These are phyloP conservation scores for Lodderomyces orthopsilosis DNA, from an alignment of 1,139 yeast species.

Conservation along the genomic window DNA sequence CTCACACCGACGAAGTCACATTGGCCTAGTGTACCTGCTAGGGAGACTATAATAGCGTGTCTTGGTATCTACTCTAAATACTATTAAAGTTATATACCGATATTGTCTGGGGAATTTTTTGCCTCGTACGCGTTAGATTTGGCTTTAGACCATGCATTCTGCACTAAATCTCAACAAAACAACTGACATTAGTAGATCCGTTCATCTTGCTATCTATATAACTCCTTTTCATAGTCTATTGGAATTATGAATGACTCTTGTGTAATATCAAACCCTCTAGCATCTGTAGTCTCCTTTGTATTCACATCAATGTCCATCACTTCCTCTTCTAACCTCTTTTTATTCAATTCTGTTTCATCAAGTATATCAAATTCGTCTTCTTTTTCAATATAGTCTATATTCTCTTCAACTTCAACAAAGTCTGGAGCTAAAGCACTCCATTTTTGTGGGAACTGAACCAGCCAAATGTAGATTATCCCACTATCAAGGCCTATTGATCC, in stretches of 20 bases:
- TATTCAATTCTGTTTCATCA: constrained; percentile 60
- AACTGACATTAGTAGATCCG: no score
- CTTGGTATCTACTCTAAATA: no score
- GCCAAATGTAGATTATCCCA: constrained; percentile 83
- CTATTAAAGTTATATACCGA: no score
- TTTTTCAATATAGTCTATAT: constrained; percentile 79
- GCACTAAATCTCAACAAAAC: no score
- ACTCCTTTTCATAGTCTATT: constrained; percentile 29
- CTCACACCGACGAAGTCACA: no score
- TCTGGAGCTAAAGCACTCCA: constrained; percentile 99
- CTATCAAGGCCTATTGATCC: constrained; percentile 89
- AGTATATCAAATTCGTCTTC: constrained; percentile 92
- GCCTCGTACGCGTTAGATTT: no score
- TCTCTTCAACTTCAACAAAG: constrained; percentile 91
- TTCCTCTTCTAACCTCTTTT: constrained; percentile 60
- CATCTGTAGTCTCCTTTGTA: constrained; percentile 60
- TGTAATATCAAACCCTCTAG: constrained; percentile 57
- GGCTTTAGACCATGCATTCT: not conserved
- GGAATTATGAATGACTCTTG: constrained; percentile 46
- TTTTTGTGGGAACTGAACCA: constrained; percentile 78
- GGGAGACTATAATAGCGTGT: no score
- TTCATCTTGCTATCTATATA: constrained; percentile 1
- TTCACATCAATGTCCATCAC: constrained; percentile 68
- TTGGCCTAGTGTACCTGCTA: no score
- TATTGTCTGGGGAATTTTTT: no score